Evolutionary conservation across 176 grass and related monocot genomes (phyloP).

Genomic region (Raddia guianensis): DNA sequence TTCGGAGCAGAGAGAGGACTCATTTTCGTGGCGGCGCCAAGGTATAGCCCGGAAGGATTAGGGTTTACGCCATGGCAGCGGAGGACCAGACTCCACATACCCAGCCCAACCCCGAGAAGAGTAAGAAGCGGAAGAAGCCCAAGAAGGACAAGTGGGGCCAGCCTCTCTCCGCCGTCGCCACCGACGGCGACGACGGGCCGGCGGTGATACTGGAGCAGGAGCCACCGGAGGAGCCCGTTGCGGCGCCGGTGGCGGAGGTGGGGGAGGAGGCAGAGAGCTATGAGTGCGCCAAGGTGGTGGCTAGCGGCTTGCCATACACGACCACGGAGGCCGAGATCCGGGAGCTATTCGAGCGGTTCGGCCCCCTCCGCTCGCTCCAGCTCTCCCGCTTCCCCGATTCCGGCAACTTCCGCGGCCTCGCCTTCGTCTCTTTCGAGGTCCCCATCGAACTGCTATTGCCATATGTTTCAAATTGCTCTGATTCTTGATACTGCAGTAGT

Average conservation of each 20-base stretch:
- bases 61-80: conserved; percentile 55
- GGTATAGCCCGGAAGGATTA: conserved; percentile 13
- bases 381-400: conserved; percentile 88
- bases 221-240: conserved; percentile 15
- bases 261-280: conserved; percentile 21
- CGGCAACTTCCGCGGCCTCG: conserved; percentile 85
- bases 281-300: conserved; percentile 77
- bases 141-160: conserved; percentile 93
- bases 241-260: neutral
- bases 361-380: conserved; percentile 67
- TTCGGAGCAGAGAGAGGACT: too few species aligned
- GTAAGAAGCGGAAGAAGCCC: conserved; percentile 70
- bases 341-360: conserved; percentile 65
- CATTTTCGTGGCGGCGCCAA: neutral
- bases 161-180: conserved; percentile 37
- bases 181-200: conserved; percentile 30
- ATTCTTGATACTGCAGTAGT: neutral
- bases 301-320: conserved; percentile 86
- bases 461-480: neutral
- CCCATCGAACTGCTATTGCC: neutral
- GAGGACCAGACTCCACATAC: conserved; percentile 38
- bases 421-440: conserved; percentile 85
- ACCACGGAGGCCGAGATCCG: conserved; percentile 70
- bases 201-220: conserved; percentile 33
- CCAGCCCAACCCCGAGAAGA: conserved; percentile 34